phyloP scores from a whole-genome alignment of 257 asterid genomes.

The Anisodus tanguticus region DNA sequence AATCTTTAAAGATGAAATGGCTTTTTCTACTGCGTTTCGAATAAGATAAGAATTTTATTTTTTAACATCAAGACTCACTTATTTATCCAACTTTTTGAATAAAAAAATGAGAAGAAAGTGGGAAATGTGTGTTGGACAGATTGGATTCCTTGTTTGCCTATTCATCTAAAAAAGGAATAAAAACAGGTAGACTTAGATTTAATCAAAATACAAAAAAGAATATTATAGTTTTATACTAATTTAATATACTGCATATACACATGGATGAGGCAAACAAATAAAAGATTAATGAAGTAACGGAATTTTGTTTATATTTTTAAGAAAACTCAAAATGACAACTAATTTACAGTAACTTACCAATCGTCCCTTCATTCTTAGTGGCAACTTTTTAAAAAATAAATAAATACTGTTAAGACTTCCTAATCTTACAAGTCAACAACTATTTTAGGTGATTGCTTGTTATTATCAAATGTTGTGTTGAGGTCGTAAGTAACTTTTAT shows the following conservation, averaged over 20 bases:
- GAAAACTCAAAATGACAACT: constrained; percentile 27
- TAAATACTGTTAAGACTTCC: neutral
- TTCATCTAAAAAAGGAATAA: constrained; percentile 29
- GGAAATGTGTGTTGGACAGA: constrained; percentile 42
- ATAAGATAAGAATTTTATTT: constrained; percentile 25
- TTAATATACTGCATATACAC: neutral
- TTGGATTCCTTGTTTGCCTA: constrained; percentile 42
- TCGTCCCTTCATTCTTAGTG: constrained; percentile 14
- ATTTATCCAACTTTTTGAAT: neutral
- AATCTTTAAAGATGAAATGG: neutral
- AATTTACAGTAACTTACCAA: constrained; percentile 23
- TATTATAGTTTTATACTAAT: neutral
- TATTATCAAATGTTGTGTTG: neutral
- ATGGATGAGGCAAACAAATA: neutral
- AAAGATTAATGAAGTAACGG: neutral
- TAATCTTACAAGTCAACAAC: neutral
- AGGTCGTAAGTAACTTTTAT: neutral
- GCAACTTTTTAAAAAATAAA: neutral
- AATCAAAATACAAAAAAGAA: neutral
- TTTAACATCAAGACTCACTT: neutral
- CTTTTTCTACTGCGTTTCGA: constrained; percentile 5
- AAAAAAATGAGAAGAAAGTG: constrained; percentile 28
- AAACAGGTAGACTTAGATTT: constrained; percentile 25
- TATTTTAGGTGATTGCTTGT: neutral
- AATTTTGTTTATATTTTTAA: neutral